Evolutionary conservation across 345 rosid species (phyloP).

Genomic region (Salix udensis): DNA sequence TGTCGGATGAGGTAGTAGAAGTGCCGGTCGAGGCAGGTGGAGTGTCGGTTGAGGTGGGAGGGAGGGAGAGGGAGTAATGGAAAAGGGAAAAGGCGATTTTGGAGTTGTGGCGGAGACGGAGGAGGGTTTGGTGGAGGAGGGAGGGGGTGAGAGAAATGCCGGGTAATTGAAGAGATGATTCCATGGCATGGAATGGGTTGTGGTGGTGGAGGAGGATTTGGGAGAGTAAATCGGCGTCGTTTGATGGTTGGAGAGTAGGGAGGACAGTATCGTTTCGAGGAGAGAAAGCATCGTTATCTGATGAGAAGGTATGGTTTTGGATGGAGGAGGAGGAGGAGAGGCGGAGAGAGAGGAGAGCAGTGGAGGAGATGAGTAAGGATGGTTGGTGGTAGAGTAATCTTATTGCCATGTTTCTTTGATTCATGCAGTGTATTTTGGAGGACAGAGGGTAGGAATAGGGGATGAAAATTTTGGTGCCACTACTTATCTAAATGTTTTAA

Average conservation of each 20-base stretch:
- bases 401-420: background rate
- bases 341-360: slow-evolving; percentile 6
- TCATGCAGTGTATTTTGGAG: too few relatives aligned
- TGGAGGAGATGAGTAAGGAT: background rate
- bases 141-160: slow-evolving; percentile 58
- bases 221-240: slow-evolving; percentile 65
- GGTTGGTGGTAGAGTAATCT: background rate
- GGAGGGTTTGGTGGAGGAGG: slow-evolving; percentile 75
- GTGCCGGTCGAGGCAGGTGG: slow-evolving; percentile 22
- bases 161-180: slow-evolving; percentile 71
- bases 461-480: too few relatives aligned
- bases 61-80: slow-evolving; percentile 49
- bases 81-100: slow-evolving; percentile 63
- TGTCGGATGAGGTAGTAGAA: slow-evolving; percentile 39
- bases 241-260: slow-evolving; percentile 51
- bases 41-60: slow-evolving; percentile 28
- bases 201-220: slow-evolving; percentile 64
- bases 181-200: slow-evolving; percentile 83
- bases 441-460: too few relatives aligned
- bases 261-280: slow-evolving; percentile 10
- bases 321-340: slow-evolving; percentile 27
- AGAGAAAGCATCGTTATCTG: background rate
- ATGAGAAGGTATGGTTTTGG: too few relatives aligned
- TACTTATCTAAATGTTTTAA: too few relatives aligned
- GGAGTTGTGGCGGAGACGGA: slow-evolving; percentile 79